Evolutionary conservation across 2,329 filamentous ascomycete genomes (phyloP).

Genomic region (Cladobotryum mycophilum): DNA sequence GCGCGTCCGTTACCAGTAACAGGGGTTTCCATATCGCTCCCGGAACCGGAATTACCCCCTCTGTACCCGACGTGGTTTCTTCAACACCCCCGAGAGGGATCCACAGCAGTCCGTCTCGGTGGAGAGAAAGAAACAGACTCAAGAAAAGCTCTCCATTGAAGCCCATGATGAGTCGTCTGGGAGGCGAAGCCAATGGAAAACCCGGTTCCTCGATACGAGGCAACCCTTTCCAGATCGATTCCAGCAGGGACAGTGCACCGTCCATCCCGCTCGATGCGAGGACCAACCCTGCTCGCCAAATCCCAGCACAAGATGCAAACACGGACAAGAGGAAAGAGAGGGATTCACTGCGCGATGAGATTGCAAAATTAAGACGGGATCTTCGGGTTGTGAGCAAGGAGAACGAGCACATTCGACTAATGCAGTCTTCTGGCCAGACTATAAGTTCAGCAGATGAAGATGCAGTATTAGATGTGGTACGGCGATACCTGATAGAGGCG

Average conservation of each 20-base stretch:
- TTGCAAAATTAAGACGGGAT: slow-evolving; percentile 52
- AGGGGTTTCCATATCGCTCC: slow-evolving; percentile 23
- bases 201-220: slow-evolving; percentile 4
- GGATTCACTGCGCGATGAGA: slow-evolving; percentile 48
- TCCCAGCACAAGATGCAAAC: slow-evolving; percentile 36
- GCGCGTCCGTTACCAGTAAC: slow-evolving; percentile 25
- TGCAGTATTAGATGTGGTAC: slow-evolving; percentile 35
- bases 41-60: slow-evolving; percentile 61
- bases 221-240: not conserved
- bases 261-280: slow-evolving; percentile 9
- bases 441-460: slow-evolving; percentile 29
- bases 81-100: slow-evolving; percentile 53
- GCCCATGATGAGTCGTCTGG: slow-evolving; percentile 28
- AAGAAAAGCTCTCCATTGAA: slow-evolving; percentile 47
- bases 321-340: slow-evolving; percentile 45
- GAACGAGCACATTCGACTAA: slow-evolving; percentile 46
- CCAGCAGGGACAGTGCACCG: not conserved
- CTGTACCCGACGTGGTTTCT: slow-evolving; percentile 46
- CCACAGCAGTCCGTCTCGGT: slow-evolving; percentile 51
- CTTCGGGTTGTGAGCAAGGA: slow-evolving; percentile 51
- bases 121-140: slow-evolving; percentile 28
- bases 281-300: slow-evolving; percentile 35
- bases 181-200: slow-evolving; percentile 1
- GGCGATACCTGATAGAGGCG: slow-evolving; percentile 32
- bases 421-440: slow-evolving; percentile 34